Evolutionary conservation across 78 protist species (phyloP), one percentile per base, ranked within the genome.

Genomic region (Dictyostelium firmibasis): DNA sequence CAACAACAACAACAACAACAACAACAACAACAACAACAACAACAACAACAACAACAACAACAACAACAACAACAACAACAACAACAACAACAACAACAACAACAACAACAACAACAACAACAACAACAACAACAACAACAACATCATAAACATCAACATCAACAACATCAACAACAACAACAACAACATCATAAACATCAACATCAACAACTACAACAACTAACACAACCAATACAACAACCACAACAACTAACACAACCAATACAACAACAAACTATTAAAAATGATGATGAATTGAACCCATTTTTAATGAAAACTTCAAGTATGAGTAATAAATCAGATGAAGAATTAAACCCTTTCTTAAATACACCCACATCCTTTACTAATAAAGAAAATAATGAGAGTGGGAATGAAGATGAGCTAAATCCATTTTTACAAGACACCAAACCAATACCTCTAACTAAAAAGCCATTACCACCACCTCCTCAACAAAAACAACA

Each of bases 401-500:
- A 16, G 16, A 50, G 62, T 25, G 31, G 31, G 11, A 31, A 29
- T 70, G n/a, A 31, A 2, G 43, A 72, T 16, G 79, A 72, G 0
- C 33, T 72, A 33, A 72, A 72, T 33, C 79, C 79, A 33, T 72
- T 72, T 72, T 72, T 72, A 33, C 35, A 72, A 3, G 38, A 72
- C 0, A 57, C 67, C 29, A 20, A 72, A 6, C 44, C 47, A 72
- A 33, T 23, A 0, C 27, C 75, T 11, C 8, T 29, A 67, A 67
- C 14, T 11, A 72, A 72, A 72, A 72, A 72, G 33, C 79, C 79
- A 29, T 72, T 72, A 72, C 79, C 79, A 76, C 83, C 83, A 23
- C 83, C 57, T 7, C 83, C 83, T 20, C 44, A 1, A 33, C 79
- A 72, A 29, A 20, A 33, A 50, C 62, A 50, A 50, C 62, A 50